phyloP scores from a whole-genome alignment of 2,329 filamentous ascomycete species.

The Torrubiella hemipterigena region DNA sequence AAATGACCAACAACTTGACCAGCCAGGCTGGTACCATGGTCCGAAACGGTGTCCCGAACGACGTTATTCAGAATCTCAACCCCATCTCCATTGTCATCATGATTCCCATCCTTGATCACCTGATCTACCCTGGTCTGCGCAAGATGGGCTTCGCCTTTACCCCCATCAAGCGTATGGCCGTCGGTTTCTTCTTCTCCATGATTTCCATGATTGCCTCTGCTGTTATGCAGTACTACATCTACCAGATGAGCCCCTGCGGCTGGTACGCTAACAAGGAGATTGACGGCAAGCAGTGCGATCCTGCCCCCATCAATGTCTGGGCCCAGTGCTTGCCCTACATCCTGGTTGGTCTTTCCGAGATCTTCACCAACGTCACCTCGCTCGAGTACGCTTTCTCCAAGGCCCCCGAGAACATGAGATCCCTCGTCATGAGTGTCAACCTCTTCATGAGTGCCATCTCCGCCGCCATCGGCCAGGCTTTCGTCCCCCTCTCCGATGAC shows the following conservation, averaged over 20 bases:
- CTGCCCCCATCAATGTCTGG: conserved; percentile 55
- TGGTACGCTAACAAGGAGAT: conserved; percentile 29
- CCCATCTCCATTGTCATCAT: conserved; percentile 65
- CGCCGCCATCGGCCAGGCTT: conserved; percentile 57
- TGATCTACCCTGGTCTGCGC: conserved; percentile 58
- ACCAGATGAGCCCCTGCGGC: conserved; percentile 50
- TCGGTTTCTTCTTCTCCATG: conserved; percentile 55
- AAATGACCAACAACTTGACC: conserved; percentile 48
- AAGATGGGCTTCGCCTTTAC: conserved; percentile 53
- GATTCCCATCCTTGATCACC: conserved; percentile 57
- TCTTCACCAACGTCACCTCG: conserved; percentile 44
- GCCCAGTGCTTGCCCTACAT: conserved; percentile 40
- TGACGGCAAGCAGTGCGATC: conserved; percentile 28
- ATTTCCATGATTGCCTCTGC: conserved; percentile 47
- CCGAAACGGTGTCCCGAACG: conserved; percentile 62
- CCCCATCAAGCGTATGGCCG: conserved; percentile 64
- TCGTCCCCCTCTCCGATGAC: conserved; percentile 48
- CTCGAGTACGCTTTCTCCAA: conserved; percentile 71
- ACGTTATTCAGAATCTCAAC: conserved; percentile 65
- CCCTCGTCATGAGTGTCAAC: conserved; percentile 58
- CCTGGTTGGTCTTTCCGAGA: conserved; percentile 38
- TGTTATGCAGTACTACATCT: conserved; percentile 51
- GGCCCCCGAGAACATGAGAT: conserved; percentile 70
- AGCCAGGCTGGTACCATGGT: conserved; percentile 56
- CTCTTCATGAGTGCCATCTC: conserved; percentile 61